Percentiles rank a stretch among this genome's conserved stretches.
These are phyloP conservation scores for Lactarius vividus DNA, from an alignment of 768 basidiomycete genomes.

Conservation along the genomic window DNA sequence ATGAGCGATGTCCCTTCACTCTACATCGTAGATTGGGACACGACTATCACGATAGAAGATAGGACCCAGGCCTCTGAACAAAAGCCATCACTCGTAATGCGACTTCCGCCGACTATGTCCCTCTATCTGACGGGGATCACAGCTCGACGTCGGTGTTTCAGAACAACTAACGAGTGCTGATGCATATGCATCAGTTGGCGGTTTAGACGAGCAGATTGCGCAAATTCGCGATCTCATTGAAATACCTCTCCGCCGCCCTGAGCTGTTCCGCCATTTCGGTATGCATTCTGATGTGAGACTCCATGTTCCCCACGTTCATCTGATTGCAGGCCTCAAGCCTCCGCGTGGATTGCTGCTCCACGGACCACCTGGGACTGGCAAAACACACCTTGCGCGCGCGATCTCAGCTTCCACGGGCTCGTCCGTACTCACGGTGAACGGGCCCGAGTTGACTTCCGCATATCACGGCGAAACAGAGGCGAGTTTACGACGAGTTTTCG, in stretches of 20 bases:
- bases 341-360: constrained; percentile 94
- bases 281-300: constrained; percentile 12
- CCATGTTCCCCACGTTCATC: not conserved
- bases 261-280: constrained; percentile 76
- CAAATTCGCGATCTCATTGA: constrained; percentile 85
- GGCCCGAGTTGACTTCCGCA: constrained; percentile 91
- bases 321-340: constrained; percentile 77
- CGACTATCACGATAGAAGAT: constrained; percentile 44
- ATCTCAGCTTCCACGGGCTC: constrained; percentile 87
- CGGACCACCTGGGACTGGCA: constrained; percentile 96
- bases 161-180: constrained; percentile 43
- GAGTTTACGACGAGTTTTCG: constrained; percentile 84
- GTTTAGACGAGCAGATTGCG: constrained; percentile 81
- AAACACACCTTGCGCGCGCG: constrained; percentile 93
- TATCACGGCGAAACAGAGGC: constrained; percentile 98
- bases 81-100: constrained; percentile 25
- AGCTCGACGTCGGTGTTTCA: constrained; percentile 39
- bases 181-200: constrained; percentile 85
- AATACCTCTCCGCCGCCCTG: constrained; percentile 79
- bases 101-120: constrained; percentile 8
- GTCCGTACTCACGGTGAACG: constrained; percentile 90
- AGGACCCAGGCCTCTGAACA: constrained; percentile 32
- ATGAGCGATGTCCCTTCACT: constrained; percentile 42
- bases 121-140: constrained; percentile 6
- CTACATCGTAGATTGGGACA: constrained; percentile 72